Conservation (phyloP, 2,329 filamentous ascomycete genomes). For the Verticillium dahliae region DNA sequence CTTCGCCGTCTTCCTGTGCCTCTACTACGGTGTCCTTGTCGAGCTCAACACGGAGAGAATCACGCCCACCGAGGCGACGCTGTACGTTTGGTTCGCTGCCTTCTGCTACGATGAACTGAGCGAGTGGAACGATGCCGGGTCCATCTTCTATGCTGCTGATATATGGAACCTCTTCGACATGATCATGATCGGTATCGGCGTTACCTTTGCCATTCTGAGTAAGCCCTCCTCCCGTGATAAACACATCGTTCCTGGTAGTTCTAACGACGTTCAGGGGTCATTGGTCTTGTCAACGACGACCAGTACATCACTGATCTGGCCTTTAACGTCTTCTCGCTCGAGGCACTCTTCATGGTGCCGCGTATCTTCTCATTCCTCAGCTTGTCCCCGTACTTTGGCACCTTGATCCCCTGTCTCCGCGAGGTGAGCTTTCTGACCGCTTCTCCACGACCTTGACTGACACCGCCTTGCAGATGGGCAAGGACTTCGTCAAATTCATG, state of each 20-base stretch:
- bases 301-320: constrained; percentile 64
- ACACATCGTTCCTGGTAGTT: constrained; percentile 2
- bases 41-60: constrained; percentile 62
- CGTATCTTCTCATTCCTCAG: constrained; percentile 83
- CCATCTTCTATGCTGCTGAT: constrained; percentile 77
- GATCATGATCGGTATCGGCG: constrained; percentile 66
- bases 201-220: constrained; percentile 67
- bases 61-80: constrained; percentile 60
- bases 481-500: constrained; percentile 82
- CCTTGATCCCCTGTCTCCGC: constrained; percentile 81
- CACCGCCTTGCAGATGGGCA: constrained; percentile 59
- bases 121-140: constrained; percentile 79
- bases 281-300: constrained; percentile 58
- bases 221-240: constrained; percentile 27
- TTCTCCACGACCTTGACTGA: neutral
- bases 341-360: constrained; percentile 85
- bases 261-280: constrained; percentile 41
- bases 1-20: constrained; percentile 65
- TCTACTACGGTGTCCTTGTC: constrained; percentile 85
- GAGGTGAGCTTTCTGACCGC: constrained; percentile 31
- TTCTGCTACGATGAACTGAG: constrained; percentile 85
- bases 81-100: constrained; percentile 81
- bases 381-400: constrained; percentile 85
- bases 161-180: constrained; percentile 74
- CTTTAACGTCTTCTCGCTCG: constrained; percentile 84